Conservation (phyloP, 2,329 filamentous ascomycete genomes). For the Bipolaris bicolor region DNA sequence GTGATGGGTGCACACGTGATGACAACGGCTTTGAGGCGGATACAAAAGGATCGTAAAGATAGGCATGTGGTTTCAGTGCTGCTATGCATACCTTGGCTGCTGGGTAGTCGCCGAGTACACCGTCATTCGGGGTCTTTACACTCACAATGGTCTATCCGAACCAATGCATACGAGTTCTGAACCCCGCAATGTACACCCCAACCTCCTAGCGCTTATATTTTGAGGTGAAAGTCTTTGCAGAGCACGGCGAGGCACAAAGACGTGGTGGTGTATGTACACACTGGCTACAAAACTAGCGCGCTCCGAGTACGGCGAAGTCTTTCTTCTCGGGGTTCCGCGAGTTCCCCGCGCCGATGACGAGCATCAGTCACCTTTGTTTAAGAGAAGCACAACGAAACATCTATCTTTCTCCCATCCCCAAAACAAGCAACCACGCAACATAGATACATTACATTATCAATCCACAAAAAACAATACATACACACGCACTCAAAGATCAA, state of each 20-base stretch:
- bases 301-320: neutral
- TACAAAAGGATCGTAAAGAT: neutral
- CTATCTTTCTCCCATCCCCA: neutral
- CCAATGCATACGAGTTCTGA: no score
- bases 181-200: neutral
- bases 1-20: neutral
- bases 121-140: neutral
- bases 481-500: neutral
- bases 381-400: neutral
- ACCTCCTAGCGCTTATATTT: neutral
- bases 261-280: no score
- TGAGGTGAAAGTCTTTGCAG: neutral
- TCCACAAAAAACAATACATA: neutral
- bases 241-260: neutral
- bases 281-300: neutral
- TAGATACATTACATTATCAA: neutral
- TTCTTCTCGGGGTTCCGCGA: neutral
- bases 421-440: neutral
- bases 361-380: neutral
- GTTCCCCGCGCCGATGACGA: neutral
- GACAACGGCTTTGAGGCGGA: neutral
- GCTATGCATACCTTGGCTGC: neutral
- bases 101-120: neutral
- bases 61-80: neutral
- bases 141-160: neutral